These are phyloP conservation scores for Colletotrichum coccodes DNA, from an alignment of 2,329 filamentous ascomycete genomes.

Conservation along the genomic window DNA sequence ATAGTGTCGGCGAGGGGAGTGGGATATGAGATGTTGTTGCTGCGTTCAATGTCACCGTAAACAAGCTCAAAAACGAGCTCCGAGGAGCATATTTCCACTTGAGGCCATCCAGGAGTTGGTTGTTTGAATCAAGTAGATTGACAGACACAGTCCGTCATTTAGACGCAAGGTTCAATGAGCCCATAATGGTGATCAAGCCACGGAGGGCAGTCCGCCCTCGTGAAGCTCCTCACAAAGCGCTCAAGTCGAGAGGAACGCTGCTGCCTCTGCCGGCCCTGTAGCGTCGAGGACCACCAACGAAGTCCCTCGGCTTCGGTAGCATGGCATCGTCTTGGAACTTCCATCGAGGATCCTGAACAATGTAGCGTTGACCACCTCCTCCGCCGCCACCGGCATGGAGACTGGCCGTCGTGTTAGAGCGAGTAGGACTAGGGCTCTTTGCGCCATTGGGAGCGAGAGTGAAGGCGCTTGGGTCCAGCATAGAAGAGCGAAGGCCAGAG, in stretches of 20 bases:
- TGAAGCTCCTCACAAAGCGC: constrained; percentile 52
- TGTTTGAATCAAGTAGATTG: not conserved
- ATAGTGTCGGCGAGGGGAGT: not conserved
- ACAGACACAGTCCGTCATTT: not conserved
- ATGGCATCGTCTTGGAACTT: constrained; percentile 85
- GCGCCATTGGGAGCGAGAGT: constrained; percentile 75
- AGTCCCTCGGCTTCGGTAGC: constrained; percentile 87
- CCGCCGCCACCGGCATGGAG: constrained; percentile 25
- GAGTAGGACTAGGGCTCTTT: constrained; percentile 59
- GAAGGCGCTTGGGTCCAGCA: constrained; percentile 81
- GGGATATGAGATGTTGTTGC: not conserved
- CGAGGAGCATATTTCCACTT: not conserved
- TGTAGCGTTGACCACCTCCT: constrained; percentile 52
- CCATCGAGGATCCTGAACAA: constrained; percentile 84
- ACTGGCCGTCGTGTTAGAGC: constrained; percentile 40
- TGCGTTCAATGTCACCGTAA: no score
- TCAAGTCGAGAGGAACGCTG: constrained; percentile 90
- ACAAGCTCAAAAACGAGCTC: no score
- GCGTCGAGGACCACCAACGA: constrained; percentile 76
- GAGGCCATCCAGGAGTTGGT: not conserved
- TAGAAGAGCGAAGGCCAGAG: constrained; percentile 64
- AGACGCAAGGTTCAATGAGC: not conserved
- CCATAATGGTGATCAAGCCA: not conserved
- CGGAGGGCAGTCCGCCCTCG: not conserved
- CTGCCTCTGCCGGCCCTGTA: constrained; percentile 94